These are phyloP conservation scores for Pleurotus platypus DNA, from an alignment of 768 basidiomycete genomes.

Conservation along the genomic window DNA sequence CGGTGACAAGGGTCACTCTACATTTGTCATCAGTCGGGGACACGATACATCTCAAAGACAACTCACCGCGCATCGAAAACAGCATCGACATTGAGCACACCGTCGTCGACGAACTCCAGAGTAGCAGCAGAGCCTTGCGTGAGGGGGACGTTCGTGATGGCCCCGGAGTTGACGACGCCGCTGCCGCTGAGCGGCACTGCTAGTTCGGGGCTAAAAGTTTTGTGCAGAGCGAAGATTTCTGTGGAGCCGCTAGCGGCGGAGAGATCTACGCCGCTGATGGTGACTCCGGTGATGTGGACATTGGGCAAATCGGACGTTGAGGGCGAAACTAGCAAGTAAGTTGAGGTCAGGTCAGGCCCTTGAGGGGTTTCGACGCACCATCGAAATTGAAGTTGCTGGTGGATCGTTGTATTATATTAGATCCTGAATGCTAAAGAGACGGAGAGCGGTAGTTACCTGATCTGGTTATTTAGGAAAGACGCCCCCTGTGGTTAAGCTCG, in stretches of 20 bases:
- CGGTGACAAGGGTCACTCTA: too few relatives aligned
- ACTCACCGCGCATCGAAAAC: neutral
- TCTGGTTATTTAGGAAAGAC: constrained; percentile 1
- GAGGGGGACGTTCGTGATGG: neutral
- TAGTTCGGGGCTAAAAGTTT: neutral
- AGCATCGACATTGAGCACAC: neutral
- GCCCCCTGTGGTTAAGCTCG: neutral
- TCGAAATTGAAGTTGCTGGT: neutral
- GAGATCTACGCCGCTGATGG: neutral
- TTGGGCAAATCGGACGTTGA: neutral
- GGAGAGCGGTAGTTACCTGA: neutral
- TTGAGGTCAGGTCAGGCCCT: neutral
- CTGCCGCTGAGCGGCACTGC: neutral
- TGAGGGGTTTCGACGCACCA: neutral
- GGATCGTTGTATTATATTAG: neutral
- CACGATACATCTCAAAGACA: neutral
- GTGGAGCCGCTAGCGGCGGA: neutral
- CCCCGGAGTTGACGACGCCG: neutral
- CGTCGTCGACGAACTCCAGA: neutral
- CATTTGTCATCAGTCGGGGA: too few relatives aligned
- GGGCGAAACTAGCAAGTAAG: neutral
- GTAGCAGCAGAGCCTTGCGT: neutral
- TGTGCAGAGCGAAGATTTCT: neutral
- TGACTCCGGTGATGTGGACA: neutral
- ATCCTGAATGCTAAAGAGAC: too few relatives aligned